phyloP scores from a whole-genome alignment of 75 land plant species.

The Selaginella tamariscina region DNA sequence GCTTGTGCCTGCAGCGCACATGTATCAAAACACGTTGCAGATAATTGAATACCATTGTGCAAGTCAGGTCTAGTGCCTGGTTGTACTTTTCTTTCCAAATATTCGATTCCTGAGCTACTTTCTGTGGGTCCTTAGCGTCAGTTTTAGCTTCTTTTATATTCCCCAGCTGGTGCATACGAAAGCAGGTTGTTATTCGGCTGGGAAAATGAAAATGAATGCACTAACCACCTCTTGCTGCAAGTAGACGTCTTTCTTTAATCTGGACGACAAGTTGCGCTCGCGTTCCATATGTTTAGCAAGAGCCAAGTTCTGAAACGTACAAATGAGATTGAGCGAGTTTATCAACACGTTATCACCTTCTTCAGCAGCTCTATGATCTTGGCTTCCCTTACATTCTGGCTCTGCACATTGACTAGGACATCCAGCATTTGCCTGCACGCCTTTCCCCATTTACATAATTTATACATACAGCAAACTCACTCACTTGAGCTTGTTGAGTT shows the following conservation, averaged over 20 bases:
- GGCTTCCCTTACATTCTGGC: not conserved
- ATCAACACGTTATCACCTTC: too few relatives aligned
- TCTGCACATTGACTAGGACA: not conserved
- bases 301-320: too few relatives aligned
- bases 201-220: too few relatives aligned
- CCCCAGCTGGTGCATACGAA: too few relatives aligned
- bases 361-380: not conserved
- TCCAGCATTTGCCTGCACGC: not conserved
- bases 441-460: not conserved
- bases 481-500: not conserved
- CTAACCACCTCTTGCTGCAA: not conserved
- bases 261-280: not conserved
- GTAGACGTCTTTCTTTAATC: not conserved
- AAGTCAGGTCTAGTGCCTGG: not conserved
- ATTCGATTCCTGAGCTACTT: constrained; percentile 4
- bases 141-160: not conserved
- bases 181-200: too few relatives aligned
- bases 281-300: not conserved
- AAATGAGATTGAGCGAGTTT: too few relatives aligned
- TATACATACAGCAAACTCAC: not conserved
- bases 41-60: not conserved
- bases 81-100: constrained; percentile 9
- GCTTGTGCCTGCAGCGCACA: constrained; percentile 8
- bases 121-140: not conserved
- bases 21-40: not conserved